Base-by-base conservation (phyloP, 140 eudicot genomes). In the Oenanthe javanica region DNA sequence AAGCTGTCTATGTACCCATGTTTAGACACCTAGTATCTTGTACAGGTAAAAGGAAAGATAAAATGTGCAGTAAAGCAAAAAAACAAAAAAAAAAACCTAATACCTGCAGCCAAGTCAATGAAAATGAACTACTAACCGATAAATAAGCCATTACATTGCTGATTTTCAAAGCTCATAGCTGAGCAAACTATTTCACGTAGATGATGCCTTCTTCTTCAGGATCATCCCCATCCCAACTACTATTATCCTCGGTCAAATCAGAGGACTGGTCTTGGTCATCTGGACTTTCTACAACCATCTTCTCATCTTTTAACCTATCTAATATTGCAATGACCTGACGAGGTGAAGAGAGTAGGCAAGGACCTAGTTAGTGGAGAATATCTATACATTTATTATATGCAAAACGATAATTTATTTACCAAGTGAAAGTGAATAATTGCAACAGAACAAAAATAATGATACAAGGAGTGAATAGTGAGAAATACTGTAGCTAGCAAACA, bases 301-400 rank as follows among this genome's bases (percentile, higher is more conserved):
- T 84, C 87, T 92, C 96, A 69, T 89, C 80, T 89, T 95, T 92
- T 23, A 95, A 84, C 87, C 84, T 89, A 80, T 95, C 99, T 82
- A 95, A 88, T 86, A 95, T 95, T 72, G 95, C 95, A 87, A 92
- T 86, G 54, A 95, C 97, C 99, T 95, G 87, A 77, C 82, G 79
- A n/a, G 50, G 73, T 79, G 36, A 57, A 61, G 15, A 13, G 80
- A 11, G 13, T 46, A 21, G 80, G 59, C 21, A 31, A 47, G 55
- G 12, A 80, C 55, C 38, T 45, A 15, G 23, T 5, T 74, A 14
- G 48, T 5, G 27, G 15, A 72, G 13, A 31, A 19, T 5, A 40
- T 72, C 46, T 4, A 18, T 18, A 70, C n/a, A 8, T 31, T 71
- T 61, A n/a, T n/a, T 0, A 6, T 61, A n/a, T 2, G 31, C 69